phyloP scores from a whole-genome alignment of 1,284 basidiomycete genomes.

The Apiotrichum domesticum region DNA sequence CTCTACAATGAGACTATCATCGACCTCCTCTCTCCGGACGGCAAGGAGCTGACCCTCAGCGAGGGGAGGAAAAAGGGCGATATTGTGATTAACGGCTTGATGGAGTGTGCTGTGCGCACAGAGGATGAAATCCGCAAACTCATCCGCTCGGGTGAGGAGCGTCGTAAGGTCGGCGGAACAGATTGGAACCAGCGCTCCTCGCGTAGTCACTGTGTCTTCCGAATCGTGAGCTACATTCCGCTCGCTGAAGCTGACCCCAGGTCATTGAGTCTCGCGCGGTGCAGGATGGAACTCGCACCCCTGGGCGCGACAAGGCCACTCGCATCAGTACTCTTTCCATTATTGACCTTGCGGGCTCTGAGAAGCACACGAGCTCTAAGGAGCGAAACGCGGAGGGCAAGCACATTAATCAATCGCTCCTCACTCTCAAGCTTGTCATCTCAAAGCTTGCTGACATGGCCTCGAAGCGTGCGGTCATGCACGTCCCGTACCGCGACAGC shows the following conservation, averaged over 20 bases:
- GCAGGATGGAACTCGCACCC: slow-evolving; percentile 10
- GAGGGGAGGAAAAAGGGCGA: slow-evolving; percentile 47
- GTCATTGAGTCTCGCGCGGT: slow-evolving; percentile 22
- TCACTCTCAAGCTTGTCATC: slow-evolving; percentile 85
- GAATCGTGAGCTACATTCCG: slow-evolving; percentile 55
- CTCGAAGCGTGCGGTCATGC: slow-evolving; percentile 71
- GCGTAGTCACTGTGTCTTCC: slow-evolving; percentile 86
- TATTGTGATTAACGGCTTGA: slow-evolving; percentile 45
- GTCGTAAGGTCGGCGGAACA: slow-evolving; percentile 84
- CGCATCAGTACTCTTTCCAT: slow-evolving; percentile 61
- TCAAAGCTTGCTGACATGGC: slow-evolving; percentile 80
- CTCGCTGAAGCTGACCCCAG: background rate
- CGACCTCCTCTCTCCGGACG: slow-evolving; percentile 48
- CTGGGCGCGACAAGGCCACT: slow-evolving; percentile 37
- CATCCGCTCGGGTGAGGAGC: slow-evolving; percentile 75
- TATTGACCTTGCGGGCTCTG: slow-evolving; percentile 86
- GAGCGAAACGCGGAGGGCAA: slow-evolving; percentile 86
- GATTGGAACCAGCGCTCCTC: slow-evolving; percentile 96
- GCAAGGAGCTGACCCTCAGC: slow-evolving; percentile 38
- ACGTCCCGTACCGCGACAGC: slow-evolving; percentile 92
- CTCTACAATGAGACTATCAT: slow-evolving; percentile 94
- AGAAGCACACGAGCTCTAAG: slow-evolving; percentile 89
- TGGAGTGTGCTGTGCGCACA: slow-evolving; percentile 68
- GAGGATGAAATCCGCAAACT: slow-evolving; percentile 79
- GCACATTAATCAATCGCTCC: slow-evolving; percentile 62